Base-by-base conservation (phyloP, 768 basidiomycete genomes). In the Phanerochaete sordida region DNA sequence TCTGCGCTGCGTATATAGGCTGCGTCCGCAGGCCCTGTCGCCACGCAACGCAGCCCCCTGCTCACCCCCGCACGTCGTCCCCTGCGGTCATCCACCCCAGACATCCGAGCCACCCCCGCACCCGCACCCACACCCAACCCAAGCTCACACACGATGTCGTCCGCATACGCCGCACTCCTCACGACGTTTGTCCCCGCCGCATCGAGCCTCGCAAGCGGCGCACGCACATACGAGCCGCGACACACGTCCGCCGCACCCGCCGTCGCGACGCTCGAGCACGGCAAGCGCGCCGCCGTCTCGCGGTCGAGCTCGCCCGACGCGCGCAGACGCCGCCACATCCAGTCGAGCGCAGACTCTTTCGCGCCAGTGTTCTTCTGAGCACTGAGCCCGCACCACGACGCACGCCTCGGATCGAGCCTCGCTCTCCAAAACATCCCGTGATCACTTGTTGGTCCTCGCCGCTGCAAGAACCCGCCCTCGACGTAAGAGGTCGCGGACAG, bases 281-380 rank as follows among this genome's bases (percentile, higher is more conserved):
- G 59, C 53, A 39, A 61, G 27, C 58, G 39, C 37, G 51, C 57
- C 19, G 50, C n/a, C 37, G 4, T 61, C 61, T 43, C 62, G 46
- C 59, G 62, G 63, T 21, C 62, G 64, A 44, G 49, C 60, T 54
- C 56, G 50, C 60, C 33, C 56, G 57, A 39, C 65, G 57, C 53
- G 54, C 63, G 24, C 61, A 65, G 39, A 61, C 64, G 0, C 43
- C 23, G 54, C 65, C 62, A 65, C 33, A 70, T 70, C 50, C 57
- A 64, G 46, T 43, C 64, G 43, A 67, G 58, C 60, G 69, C 69
- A 13, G 61, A 65, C 35, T 27, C 60, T 30, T 60, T 60, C 55
- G 64, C 56, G 11, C 64, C 69, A 26, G 69, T 70, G 35, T 70
- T 70, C 62, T 68, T 70, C 65, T 68, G 53, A 60, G 39, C 61